These are phyloP conservation scores for Cyclospora cayetanensis DNA, from an alignment of 169 alveolate species.

Conservation along the genomic window DNA sequence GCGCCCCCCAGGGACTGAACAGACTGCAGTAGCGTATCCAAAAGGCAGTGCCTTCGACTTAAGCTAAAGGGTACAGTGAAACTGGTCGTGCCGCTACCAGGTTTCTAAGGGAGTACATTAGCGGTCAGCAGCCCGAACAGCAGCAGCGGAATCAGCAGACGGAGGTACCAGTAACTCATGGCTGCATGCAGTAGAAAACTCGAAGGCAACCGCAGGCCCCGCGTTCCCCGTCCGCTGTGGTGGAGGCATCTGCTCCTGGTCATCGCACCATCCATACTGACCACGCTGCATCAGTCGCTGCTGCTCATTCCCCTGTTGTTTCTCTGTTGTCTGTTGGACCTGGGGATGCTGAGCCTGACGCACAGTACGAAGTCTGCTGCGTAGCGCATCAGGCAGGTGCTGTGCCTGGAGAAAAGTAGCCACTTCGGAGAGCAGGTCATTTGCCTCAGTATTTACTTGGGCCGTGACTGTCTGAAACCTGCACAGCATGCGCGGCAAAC, in stretches of 20 bases:
- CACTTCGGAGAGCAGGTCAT: conserved; percentile 18
- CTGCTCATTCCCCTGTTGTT: too few relatives aligned
- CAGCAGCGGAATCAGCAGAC: not conserved
- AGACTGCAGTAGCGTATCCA: conserved; percentile 44
- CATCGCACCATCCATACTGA: not conserved
- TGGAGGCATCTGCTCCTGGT: conserved; percentile 30
- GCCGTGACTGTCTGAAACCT: conserved; percentile 16
- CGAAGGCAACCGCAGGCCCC: not conserved
- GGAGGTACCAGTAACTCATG: conserved; percentile 19
- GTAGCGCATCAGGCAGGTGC: conserved; percentile 50
- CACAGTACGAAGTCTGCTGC: conserved; percentile 10
- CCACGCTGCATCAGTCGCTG: conserved; percentile 25
- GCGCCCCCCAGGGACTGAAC: conserved; percentile 58
- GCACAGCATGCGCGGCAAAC: not conserved
- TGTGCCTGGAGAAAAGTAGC: conserved; percentile 36
- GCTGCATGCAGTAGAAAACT: conserved; percentile 37
- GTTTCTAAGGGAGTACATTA: too few relatives aligned
- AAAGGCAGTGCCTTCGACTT: too few relatives aligned
- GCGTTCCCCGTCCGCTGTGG: not conserved
- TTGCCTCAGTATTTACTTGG: not conserved
- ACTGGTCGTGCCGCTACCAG: too few relatives aligned
- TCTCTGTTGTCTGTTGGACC: conserved; percentile 25
- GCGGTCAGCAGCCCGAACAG: too few relatives aligned
- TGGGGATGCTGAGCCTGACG: too few relatives aligned
- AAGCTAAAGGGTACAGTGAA: too few relatives aligned